Evolutionary conservation across 306 rosid genomes (phyloP), one percentile per base, ranked within the genome.

Genomic region (Betula pendula): DNA sequence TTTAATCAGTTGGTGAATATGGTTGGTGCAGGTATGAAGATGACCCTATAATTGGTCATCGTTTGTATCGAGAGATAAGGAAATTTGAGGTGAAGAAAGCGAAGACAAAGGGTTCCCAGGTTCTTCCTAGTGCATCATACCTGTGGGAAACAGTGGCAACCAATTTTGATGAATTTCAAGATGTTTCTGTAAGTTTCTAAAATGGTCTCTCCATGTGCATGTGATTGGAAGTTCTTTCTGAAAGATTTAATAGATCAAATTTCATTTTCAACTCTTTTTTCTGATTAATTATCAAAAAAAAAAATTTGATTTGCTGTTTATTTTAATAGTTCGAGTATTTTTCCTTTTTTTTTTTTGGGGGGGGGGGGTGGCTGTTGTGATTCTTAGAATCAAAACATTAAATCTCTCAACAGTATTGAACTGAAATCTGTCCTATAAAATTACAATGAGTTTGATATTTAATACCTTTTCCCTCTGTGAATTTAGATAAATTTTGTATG

Each of bases 91-190:
- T 82, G 83, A 91, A 84, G 85, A 94, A 87, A 81, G 90, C 85
- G 19, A 94, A 90, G 77, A 38, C 86, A 69, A 94, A 90, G 81
- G 97, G 98, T 78, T 94, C 98, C 58, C 90, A 81, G 38, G 84
- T 91, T 83, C 84, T 81, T 76, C 93, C 89, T 55, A 84, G 70
- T 71, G 84, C 92, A 47, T 53, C 92, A 12, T 90, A 90, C 79
- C 89, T 83, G 81, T 94, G 98, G 98, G 98, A 94, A 86, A 77
- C 94, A 8, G 92, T 91, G 40, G 98, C 98, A 77, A 91, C 97
- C 82, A 91, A 87, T 86, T 90, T 94, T 78, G 98, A 91, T 79
- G 98, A 94, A 91, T 94, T 94, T 84, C 90, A 83, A 82, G 96
- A 87, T 86, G 97, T 91, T 70, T 81, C 93, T 29, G 97, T 94